Base-by-base conservation (phyloP, 1,284 basidiomycete genomes). In the Malassezia japonica region DNA sequence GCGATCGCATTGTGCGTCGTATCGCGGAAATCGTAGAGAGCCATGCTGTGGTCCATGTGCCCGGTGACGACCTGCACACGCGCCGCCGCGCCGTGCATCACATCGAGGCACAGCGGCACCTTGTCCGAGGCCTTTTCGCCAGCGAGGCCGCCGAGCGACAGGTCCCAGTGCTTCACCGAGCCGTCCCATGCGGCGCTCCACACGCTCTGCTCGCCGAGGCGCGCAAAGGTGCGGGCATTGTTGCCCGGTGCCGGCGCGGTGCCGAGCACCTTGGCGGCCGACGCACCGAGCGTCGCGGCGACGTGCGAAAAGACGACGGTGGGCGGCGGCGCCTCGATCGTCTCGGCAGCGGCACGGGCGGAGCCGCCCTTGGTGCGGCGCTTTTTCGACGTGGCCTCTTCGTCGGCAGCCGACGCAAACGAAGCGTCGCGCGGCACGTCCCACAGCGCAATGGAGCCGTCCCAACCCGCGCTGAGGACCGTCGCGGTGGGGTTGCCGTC, bases 111-210 rank as follows among this genome's bases (percentile, higher is more conserved):
- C 1, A 63, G 41, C n/a, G 66, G 64, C 16, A 59, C 57, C 50
- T 61, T 64, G 47, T 65, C 63, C 8, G 55, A 55, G 13, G 36
- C 46, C 55, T 60, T 46, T 21, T 41, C 36, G 15, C 49, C 44
- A 8, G 18, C 23, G 27, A 40, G 20, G 0, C 61, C 60, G 8
- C 59, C 66, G 1, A 50, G 32, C 5, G 41, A 49, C 27, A 67
- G 47, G 31, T 72, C 70, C 64, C 63, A 72, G 23, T 56, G 50
- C 46, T 60, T 59, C 27, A 72, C 57, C 4, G 38, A 45, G 38
- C 68, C 68, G 50, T 69, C 65, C 61, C 60, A 68, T 12, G 64
- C 68, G 2, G 56, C 51, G 12, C 53, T 58, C 59, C 59, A 70
- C 0, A 57, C 59, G 41, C 61, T 53, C 20, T 53, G 35, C 2